Conservation (phyloP, 495 filamentous ascomycete species). For the Penicillium salamii region DNA sequence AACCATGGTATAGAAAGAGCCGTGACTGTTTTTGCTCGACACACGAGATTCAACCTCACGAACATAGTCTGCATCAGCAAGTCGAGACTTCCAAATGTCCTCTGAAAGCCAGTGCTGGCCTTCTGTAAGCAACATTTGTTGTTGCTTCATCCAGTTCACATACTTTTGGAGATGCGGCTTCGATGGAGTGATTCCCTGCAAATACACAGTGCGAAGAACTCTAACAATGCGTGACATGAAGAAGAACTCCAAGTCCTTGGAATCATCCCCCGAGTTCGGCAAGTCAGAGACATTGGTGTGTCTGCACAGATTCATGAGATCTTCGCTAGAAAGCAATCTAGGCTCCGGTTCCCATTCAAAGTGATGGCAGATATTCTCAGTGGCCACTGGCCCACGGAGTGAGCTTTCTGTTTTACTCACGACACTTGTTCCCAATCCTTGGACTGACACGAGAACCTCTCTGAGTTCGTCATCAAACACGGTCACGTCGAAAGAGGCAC, state of each 20-base stretch:
- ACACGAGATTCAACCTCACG: not conserved
- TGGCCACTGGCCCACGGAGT: not conserved
- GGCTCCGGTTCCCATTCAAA: conserved; percentile 3
- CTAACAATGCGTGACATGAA: not conserved
- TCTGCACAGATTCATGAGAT: not conserved
- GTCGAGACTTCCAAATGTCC: not conserved
- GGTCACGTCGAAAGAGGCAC: not conserved
- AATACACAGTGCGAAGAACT: not conserved
- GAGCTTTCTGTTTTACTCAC: not conserved
- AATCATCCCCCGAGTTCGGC: not conserved
- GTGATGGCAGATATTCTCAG: conserved; percentile 3
- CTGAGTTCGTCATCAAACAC: not conserved
- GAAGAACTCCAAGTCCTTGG: not conserved
- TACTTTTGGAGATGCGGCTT: not conserved
- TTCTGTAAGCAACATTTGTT: not conserved
- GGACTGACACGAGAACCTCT: not conserved
- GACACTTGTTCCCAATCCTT: not conserved
- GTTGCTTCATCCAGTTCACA: not conserved
- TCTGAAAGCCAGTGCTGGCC: not conserved
- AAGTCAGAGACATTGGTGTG: not conserved
- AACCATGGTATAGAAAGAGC: not conserved
- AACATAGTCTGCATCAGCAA: not conserved
- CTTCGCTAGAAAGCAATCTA: not conserved
- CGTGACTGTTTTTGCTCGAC: not conserved
- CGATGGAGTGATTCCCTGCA: not conserved